Evolutionary conservation across 805 yeast species (phyloP), one percentile per base, ranked within the genome.

Genomic region (Candida maesae): DNA sequence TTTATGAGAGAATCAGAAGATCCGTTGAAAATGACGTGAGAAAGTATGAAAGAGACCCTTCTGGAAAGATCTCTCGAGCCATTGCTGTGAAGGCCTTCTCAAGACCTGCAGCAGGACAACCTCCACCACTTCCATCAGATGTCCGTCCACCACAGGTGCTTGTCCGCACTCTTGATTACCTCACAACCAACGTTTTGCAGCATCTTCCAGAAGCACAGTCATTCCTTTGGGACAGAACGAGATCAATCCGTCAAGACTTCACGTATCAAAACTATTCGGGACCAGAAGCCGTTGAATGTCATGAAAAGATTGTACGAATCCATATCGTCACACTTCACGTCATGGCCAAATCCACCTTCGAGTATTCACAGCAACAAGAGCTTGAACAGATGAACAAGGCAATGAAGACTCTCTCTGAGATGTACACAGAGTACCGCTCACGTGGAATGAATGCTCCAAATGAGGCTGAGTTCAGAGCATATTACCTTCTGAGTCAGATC

Each of bases 91-190:
- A 93, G 63, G 95, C 96, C 2, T 93, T 93, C 58, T 84, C 95
- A 17, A 71, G 99, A 52, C 97, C 99, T 0, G 96, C 95, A 14
- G 97, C 98, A 1, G 99, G 98, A 6, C 96, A 93, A 52, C 95
- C 96, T 1, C 98, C 97, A 2, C 95, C 98, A 3, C 67, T 93
- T 43, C 99, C 99, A 0, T 88, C 97, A 1, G 99, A 93, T 60
- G 99, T 93, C 4, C 72, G 99, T 46, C 96, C 99, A 1, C 99
- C 99, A 0, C 74, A 73, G 40, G 68, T 90, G 1, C 64, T 93
- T 19, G 73, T 71, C 11, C 55, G 68, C 26, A 81, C 97, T 0
- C 64, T 93, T 45, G 71, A 84, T 44, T 87, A 86, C 58, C 70
- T 93, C 26, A 74, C 87, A 7, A 78, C 78, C 15, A 72, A 77